Base-by-base conservation (phyloP, 2,329 filamentous ascomycete genomes). In the Cordyceps fumosorosea region DNA sequence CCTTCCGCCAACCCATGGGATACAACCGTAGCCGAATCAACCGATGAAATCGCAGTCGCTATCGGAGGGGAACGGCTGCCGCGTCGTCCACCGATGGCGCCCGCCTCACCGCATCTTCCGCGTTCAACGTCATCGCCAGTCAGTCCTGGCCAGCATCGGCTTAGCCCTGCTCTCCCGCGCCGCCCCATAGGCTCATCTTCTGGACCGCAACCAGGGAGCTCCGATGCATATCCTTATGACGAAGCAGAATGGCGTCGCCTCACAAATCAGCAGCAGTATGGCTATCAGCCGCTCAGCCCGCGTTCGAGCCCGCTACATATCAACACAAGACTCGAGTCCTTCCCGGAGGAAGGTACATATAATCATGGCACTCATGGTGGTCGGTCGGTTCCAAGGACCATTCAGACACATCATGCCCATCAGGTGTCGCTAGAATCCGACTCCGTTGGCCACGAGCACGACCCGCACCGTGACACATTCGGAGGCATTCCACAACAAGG, bases 1-100 rank as follows among this genome's bases (percentile, higher is more conserved):
- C 77, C 78, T 11, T 77, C 75, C 7, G 64, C 71, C 12, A 76
- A 79, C 58, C 78, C 78, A 7, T 81, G 78, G 78, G 74, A 79
- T 62, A 66, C 74, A 42, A 69, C 71, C 24, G 63, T 63, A 5
- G 48, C 47, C 42, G 55, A 58, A 63, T 62, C 59, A 67, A 70
- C 66, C 48, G 54, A 57, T 12, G 61, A 62, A 10, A 47, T 53
- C 20, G 40, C 20, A 6, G 26, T 32, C 29, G 29, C 69, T 11
- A 48, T 50, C 3, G 55, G n/a, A 34, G 64, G 66, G 20, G 55
- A 57, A n/a, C 40, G 24, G 3, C n/a, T 58, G 10, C 48, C 26
- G 14, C 47, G 61, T 8, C 54, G 61, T 32, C 61, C 61, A 29
- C 32, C 66, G 63, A 56, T 68, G 63, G 7, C 67, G 60, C 40